Conservation (phyloP, 1,284 basidiomycete species). For the Laetiporus sulphureus region DNA sequence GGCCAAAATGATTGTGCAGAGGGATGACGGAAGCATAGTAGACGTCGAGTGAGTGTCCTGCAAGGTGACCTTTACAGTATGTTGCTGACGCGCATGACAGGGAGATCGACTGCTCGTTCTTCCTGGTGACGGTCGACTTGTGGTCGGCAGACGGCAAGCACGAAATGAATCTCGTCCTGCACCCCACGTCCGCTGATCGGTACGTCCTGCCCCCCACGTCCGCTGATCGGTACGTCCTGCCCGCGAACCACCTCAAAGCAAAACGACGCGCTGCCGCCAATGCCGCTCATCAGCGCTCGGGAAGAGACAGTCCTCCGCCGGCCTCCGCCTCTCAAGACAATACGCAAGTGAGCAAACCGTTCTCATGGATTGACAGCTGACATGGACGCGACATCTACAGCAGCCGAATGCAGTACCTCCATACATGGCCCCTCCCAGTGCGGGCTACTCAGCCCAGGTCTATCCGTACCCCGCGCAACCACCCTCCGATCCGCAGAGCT, state of each 20-base stretch:
- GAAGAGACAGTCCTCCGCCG: conserved; percentile 19
- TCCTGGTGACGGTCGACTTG: conserved; percentile 83
- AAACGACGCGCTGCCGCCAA: conserved; percentile 29
- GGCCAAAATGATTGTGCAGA: conserved; percentile 68
- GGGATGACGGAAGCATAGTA: conserved; percentile 61
- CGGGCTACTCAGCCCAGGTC: conserved; percentile 33
- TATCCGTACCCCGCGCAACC: conserved; percentile 34
- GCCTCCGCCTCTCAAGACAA: conserved; percentile 8
- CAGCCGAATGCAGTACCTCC: conserved; percentile 29
- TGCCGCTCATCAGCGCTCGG: conserved; percentile 17
- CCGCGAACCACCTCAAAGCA: conserved; percentile 47
- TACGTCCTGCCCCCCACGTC: conserved; percentile 75
- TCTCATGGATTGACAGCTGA: no score
- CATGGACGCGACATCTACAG: conserved; percentile 6
- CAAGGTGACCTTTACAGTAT: conserved; percentile 7
- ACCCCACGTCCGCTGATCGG: conserved; percentile 73
- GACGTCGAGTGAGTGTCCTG: conserved; percentile 68
- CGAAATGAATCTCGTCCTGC: conserved; percentile 82
- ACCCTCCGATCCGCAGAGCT: conserved; percentile 28
- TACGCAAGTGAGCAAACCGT: no score
- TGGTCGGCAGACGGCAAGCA: conserved; percentile 78
- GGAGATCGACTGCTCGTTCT: conserved; percentile 79
- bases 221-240: conserved; percentile 62
- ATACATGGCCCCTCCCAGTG: conserved; percentile 30
- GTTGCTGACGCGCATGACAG: conserved; percentile 34